Evolutionary conservation across 305 asterid species (phyloP).

Genomic region (Fraxinus albicans): DNA sequence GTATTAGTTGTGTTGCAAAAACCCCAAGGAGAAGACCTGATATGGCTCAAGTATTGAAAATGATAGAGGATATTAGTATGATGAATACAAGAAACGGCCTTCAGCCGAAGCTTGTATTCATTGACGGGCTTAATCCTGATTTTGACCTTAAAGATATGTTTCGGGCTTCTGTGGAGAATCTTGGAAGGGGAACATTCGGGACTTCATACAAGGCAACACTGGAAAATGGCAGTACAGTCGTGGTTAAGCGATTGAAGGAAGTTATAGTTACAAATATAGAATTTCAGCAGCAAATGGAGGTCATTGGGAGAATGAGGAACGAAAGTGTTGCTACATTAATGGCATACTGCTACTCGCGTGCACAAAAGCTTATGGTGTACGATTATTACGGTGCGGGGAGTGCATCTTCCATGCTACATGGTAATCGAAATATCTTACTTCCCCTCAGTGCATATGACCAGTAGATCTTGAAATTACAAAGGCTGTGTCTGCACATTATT

Average conservation of each 20-base stretch:
- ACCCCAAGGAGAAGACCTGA: slow-evolving; percentile 50
- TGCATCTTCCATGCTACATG: slow-evolving; percentile 26
- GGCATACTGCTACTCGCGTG: not conserved
- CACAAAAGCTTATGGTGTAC: not conserved
- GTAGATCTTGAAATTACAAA: not conserved
- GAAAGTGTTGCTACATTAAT: not conserved
- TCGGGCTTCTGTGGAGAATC: not conserved
- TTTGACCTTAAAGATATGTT: not conserved
- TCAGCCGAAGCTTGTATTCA: not conserved
- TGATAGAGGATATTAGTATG: slow-evolving; percentile 43
- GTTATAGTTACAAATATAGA: not conserved
- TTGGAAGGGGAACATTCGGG: not conserved
- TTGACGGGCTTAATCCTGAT: not conserved
- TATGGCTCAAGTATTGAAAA: slow-evolving; percentile 38
- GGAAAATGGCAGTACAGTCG: not conserved
- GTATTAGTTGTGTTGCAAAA: slow-evolving; percentile 43
- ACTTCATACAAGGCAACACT: not conserved
- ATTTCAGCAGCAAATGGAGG: not conserved
- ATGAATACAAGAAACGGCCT: slow-evolving; percentile 22
- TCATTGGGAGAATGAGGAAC: not conserved
- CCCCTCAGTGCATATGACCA: not conserved
- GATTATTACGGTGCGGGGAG: not conserved
- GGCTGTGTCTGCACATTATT: not conserved
- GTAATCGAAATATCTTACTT: slow-evolving; percentile 7
- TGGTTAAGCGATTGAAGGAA: not conserved